Percentiles rank a stretch among this genome's conserved stretches.
Evolutionary conservation across 768 basidiomycete genomes (phyloP).

Genomic region (Trametes cubensis): DNA sequence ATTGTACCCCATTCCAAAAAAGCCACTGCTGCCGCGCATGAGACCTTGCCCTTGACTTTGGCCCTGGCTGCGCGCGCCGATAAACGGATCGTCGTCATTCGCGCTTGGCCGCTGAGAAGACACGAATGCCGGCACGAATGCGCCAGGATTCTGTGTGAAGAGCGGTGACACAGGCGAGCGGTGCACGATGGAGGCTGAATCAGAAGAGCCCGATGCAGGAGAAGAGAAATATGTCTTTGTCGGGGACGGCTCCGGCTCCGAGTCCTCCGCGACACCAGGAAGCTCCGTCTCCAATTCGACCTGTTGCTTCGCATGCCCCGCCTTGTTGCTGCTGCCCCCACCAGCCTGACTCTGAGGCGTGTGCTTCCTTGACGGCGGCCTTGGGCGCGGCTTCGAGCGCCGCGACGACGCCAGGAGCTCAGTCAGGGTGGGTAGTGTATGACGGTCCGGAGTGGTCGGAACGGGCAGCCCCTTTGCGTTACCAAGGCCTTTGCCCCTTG

Average conservation of each 20-base stretch:
- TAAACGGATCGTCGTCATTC: constrained; percentile 21
- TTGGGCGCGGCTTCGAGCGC: constrained; percentile 36
- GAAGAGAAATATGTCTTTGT: constrained; percentile 42
- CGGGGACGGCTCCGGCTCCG: constrained; percentile 32
- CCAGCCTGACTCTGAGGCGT: constrained; percentile 17
- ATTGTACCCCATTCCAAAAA: constrained; percentile 49
- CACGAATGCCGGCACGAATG: constrained; percentile 41
- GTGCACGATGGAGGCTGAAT: constrained; percentile 30
- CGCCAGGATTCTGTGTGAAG: constrained; percentile 39
- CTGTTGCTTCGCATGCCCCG: constrained; percentile 2
- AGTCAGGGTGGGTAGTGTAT: constrained; percentile 43
- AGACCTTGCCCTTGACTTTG: constrained; percentile 13
- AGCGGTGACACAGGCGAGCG: constrained; percentile 40
- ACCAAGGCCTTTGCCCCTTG: constrained; percentile 26
- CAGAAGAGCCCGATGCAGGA: constrained; percentile 37
- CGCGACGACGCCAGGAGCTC: constrained; percentile 50
- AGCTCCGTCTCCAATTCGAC: constrained; percentile 11
- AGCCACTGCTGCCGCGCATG: constrained; percentile 31
- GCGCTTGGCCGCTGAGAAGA: constrained; percentile 38
- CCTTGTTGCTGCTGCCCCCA: background rate
- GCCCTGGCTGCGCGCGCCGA: constrained; percentile 1
- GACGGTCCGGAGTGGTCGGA: constrained; percentile 32
- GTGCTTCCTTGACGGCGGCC: constrained; percentile 33
- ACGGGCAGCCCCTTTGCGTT: constrained; percentile 32
- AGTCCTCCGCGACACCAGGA: constrained; percentile 10